These are phyloP conservation scores for Leccinum subgranulosum DNA, from an alignment of 768 basidiomycete genomes.

Conservation along the genomic window DNA sequence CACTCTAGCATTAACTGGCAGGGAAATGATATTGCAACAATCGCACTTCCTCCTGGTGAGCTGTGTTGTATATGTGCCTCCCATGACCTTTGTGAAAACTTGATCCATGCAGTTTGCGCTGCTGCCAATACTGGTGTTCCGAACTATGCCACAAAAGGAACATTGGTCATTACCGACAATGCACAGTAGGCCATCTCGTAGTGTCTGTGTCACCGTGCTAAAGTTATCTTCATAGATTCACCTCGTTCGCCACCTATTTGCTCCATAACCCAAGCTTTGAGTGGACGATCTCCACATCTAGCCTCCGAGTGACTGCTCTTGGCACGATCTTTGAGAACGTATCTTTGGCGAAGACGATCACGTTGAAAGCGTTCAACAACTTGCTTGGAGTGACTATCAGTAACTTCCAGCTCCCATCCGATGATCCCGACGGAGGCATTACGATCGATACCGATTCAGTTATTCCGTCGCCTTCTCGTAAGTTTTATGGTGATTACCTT, in stretches of 20 bases:
- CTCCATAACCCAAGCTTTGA: constrained; percentile 62
- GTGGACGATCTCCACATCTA: constrained; percentile 69
- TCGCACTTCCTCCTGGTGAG: constrained; percentile 57
- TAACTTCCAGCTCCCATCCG: constrained; percentile 67
- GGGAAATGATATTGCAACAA: constrained; percentile 59
- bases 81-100: background rate
- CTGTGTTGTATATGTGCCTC: background rate
- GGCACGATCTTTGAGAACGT: constrained; percentile 69
- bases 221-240: constrained; percentile 42
- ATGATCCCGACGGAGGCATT: constrained; percentile 67
- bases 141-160: constrained; percentile 51
- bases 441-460: constrained; percentile 63
- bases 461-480: constrained; percentile 66
- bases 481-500: constrained; percentile 27
- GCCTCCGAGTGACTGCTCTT: constrained; percentile 60
- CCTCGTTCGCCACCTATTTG: constrained; percentile 60
- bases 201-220: background rate
- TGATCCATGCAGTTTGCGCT: constrained; percentile 49
- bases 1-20: constrained; percentile 55
- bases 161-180: constrained; percentile 53
- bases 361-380: constrained; percentile 69
- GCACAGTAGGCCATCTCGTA: constrained; percentile 36
- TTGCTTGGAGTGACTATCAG: constrained; percentile 68
- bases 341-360: constrained; percentile 53
- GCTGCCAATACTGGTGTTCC: constrained; percentile 67